Percentiles rank a stretch among this genome's conserved stretches.
Conservation (phyloP, 805 yeast species). For the Hanseniaspora opuntiae region DNA sequence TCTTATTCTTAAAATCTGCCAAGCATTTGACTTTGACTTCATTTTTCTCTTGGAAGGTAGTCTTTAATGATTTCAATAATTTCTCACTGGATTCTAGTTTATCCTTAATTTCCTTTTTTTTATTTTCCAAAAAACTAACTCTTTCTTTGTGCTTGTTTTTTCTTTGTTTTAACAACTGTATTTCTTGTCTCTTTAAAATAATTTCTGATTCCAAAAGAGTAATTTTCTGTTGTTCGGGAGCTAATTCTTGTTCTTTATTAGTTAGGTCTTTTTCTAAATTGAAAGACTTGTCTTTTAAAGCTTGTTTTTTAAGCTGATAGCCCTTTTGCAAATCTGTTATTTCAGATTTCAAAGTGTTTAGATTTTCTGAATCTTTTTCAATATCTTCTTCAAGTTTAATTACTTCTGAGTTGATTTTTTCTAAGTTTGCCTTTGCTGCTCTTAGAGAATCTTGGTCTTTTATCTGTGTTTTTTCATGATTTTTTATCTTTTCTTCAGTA, state of each 20-base stretch:
- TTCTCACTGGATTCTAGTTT: slow-evolving; percentile 32
- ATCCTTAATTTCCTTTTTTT: slow-evolving; percentile 30
- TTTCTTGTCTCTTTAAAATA: slow-evolving; percentile 49
- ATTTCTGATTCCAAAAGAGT: slow-evolving; percentile 50
- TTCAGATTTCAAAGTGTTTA: slow-evolving; percentile 32
- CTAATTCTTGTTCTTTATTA: slow-evolving; percentile 46
- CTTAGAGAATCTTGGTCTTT: slow-evolving; percentile 44
- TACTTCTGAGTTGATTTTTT: slow-evolving; percentile 25
- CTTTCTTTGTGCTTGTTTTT: slow-evolving; percentile 30
- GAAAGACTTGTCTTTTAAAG: slow-evolving; percentile 62
- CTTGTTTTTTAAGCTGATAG: slow-evolving; percentile 51
- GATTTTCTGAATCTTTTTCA: slow-evolving; percentile 27
- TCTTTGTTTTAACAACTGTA: slow-evolving; percentile 42
- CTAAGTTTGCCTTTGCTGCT: slow-evolving; percentile 26
- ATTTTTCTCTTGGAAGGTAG: slow-evolving; percentile 37
- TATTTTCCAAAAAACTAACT: slow-evolving; percentile 29
- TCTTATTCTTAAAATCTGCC: slow-evolving; percentile 46
- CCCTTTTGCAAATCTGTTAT: slow-evolving; percentile 40
- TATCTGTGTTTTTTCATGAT: slow-evolving; percentile 41
- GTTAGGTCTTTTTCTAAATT: slow-evolving; percentile 54
- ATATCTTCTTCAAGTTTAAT: slow-evolving; percentile 35
- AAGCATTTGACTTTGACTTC: slow-evolving; percentile 45
- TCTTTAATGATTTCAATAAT: slow-evolving; percentile 34
- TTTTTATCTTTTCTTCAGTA: slow-evolving; percentile 63
- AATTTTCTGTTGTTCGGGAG: slow-evolving; percentile 70